These are phyloP conservation scores for Nicotiana tabacum DNA, from an alignment of 257 asterid species.

Conservation along the genomic window DNA sequence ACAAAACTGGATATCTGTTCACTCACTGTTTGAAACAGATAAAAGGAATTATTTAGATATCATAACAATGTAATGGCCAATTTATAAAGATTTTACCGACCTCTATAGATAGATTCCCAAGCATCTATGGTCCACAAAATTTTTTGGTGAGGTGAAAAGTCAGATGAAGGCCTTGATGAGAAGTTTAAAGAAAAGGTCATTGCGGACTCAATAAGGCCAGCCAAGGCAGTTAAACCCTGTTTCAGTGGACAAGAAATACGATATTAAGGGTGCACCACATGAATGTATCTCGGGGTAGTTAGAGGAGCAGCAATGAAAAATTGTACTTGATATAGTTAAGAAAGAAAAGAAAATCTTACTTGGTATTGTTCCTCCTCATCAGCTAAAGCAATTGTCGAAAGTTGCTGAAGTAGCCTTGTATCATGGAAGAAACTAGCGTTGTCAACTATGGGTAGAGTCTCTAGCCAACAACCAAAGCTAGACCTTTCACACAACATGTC, in stretches of 20 bases:
- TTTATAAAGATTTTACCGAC: slow-evolving; percentile 29
- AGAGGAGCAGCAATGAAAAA: not conserved
- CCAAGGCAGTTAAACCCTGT: slow-evolving; percentile 49
- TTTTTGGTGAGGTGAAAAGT: slow-evolving; percentile 69
- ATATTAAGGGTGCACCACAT: not conserved
- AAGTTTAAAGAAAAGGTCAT: slow-evolving; percentile 46
- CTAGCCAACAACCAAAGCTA: slow-evolving; percentile 54
- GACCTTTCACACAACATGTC: slow-evolving; percentile 41
- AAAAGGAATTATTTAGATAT: slow-evolving; percentile 13
- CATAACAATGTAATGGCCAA: slow-evolving; percentile 7
- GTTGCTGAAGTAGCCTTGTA: slow-evolving; percentile 50
- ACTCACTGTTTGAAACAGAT: slow-evolving; percentile 26
- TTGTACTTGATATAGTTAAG: not conserved
- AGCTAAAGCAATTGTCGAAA: slow-evolving; percentile 38
- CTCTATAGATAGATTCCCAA: slow-evolving; percentile 44
- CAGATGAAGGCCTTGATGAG: slow-evolving; percentile 78
- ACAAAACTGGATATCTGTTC: slow-evolving; percentile 52
- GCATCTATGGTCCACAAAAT: slow-evolving; percentile 80
- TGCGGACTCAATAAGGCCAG: slow-evolving; percentile 41
- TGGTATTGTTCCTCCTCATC: slow-evolving; percentile 44
- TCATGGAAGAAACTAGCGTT: slow-evolving; percentile 71
- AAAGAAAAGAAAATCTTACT: slow-evolving; percentile 27
- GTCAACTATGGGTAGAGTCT: slow-evolving; percentile 56
- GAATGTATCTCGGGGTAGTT: not conserved
- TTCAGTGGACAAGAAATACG: slow-evolving; percentile 14